These are phyloP conservation scores for Trametes sp. DNA, from an alignment of 1,284 basidiomycete species.

Conservation along the genomic window DNA sequence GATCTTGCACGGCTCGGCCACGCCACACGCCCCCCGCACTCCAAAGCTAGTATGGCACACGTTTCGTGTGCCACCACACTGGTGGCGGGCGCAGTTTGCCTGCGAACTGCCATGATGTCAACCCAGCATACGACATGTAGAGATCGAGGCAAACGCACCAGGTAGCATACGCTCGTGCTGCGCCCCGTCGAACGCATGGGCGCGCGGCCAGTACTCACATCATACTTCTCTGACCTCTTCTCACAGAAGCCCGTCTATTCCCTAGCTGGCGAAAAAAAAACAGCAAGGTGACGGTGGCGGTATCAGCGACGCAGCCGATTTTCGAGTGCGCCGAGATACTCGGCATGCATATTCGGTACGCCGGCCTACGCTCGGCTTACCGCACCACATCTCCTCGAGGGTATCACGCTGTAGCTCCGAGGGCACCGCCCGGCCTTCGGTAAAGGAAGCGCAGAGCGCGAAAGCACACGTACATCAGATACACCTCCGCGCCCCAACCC, in stretches of 20 bases:
- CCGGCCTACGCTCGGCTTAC: not conserved
- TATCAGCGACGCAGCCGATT: not conserved
- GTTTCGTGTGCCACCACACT: not conserved
- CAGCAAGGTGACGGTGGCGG: not conserved
- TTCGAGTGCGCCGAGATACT: not conserved
- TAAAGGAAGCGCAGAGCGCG: not conserved
- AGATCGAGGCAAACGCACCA: not conserved
- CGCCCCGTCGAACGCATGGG: too few species aligned
- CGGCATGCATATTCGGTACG: not conserved
- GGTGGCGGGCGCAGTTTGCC: not conserved
- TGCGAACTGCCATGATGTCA: not conserved
- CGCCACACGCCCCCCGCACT: not conserved
- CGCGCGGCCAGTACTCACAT: too few species aligned
- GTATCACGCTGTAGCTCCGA: not conserved
- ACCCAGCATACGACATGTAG: not conserved
- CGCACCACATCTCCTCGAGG: not conserved
- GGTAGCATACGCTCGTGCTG: too few species aligned
- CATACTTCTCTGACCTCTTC: too few species aligned
- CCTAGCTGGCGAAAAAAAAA: not conserved
- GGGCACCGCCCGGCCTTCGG: not conserved
- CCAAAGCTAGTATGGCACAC: conserved; percentile 4
- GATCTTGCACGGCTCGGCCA: conserved; percentile 2
- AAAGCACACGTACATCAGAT: conserved; percentile 84
- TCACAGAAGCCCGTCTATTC: not conserved
- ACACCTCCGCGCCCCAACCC: conserved; percentile 96